Evolutionary conservation across 2,329 filamentous ascomycete species (phyloP).

Genomic region (Alternaria sp.): DNA sequence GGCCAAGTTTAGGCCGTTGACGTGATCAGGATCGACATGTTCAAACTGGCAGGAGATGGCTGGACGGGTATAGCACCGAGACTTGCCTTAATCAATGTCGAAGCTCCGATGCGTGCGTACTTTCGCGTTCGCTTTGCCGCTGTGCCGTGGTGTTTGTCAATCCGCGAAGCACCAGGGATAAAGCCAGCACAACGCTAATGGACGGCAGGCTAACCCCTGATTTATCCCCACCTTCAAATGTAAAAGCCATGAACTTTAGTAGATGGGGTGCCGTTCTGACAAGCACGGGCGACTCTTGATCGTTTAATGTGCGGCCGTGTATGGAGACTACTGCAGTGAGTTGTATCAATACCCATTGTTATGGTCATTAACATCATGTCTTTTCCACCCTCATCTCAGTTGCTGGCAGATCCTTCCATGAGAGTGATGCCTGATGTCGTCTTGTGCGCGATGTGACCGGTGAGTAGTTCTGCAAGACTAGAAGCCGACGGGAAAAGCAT

Average conservation of each 20-base stretch:
- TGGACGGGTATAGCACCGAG: background rate
- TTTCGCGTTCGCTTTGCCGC: background rate
- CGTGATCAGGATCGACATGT: background rate
- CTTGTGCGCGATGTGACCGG: background rate
- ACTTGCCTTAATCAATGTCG: background rate
- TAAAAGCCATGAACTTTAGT: background rate
- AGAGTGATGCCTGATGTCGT: background rate
- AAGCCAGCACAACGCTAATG: background rate
- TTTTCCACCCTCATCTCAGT: fast-evolving
- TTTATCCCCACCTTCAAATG: background rate
- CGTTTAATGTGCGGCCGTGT: background rate
- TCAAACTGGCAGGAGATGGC: background rate
- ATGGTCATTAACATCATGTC: background rate
- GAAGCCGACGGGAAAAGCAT: background rate
- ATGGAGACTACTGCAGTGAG: background rate
- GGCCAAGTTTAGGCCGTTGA: background rate
- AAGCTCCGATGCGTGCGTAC: background rate
- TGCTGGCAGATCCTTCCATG: background rate
- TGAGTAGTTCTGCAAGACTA: background rate
- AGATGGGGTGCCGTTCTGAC: background rate
- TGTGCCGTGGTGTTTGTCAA: background rate
- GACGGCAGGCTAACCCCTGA: background rate
- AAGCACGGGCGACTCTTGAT: background rate
- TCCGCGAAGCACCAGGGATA: background rate
- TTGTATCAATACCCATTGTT: background rate